A percentile compares a stretch with the other conserved stretches of the same genome.
phyloP scores from a whole-genome alignment of 2,329 filamentous ascomycete species.

The Escovopsis sp. region DNA sequence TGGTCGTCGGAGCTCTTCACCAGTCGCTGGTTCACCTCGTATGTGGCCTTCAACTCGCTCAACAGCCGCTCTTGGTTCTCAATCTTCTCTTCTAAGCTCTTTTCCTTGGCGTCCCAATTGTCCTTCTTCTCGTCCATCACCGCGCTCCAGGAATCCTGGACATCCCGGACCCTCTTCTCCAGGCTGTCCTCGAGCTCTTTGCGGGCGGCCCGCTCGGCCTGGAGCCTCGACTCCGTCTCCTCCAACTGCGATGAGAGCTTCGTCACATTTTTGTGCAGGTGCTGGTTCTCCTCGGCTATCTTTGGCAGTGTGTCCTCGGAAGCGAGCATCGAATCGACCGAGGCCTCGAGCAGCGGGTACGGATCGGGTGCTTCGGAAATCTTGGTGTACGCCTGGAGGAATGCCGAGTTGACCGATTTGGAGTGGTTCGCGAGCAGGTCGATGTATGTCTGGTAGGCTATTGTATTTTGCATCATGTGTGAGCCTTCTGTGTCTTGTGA shows the following conservation, averaged over 20 bases:
- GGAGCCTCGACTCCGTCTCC: slow-evolving; percentile 63
- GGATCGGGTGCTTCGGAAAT: slow-evolving; percentile 93
- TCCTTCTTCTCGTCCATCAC: slow-evolving; percentile 86
- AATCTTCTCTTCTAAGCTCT: slow-evolving; percentile 77
- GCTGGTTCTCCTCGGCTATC: slow-evolving; percentile 73
- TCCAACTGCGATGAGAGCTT: slow-evolving; percentile 70
- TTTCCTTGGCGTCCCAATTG: slow-evolving; percentile 93
- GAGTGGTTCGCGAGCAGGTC: slow-evolving; percentile 92
- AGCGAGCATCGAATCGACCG: slow-evolving; percentile 81
- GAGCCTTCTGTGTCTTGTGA: too few relatives aligned
- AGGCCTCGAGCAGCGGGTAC: slow-evolving; percentile 89
- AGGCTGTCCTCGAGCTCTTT: slow-evolving; percentile 63
- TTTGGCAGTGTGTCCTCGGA: slow-evolving; percentile 87
- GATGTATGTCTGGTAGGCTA: slow-evolving; percentile 96
- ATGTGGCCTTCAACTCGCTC: slow-evolving; percentile 91
- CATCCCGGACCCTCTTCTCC: slow-evolving; percentile 70
- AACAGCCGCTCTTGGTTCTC: slow-evolving; percentile 85
- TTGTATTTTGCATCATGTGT: background rate
- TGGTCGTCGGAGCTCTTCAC: slow-evolving; percentile 54
- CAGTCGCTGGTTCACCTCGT: slow-evolving; percentile 86
- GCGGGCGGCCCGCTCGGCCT: slow-evolving; percentile 57
- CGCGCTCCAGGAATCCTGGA: slow-evolving; percentile 78
- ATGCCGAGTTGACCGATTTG: slow-evolving; percentile 84
- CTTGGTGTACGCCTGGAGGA: slow-evolving; percentile 82
- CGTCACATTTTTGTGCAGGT: slow-evolving; percentile 64